Evolutionary conservation across 202 grass and related monocot genomes (phyloP), one percentile per base, ranked within the genome.

Genomic region (Cymbopogon flexuosus): DNA sequence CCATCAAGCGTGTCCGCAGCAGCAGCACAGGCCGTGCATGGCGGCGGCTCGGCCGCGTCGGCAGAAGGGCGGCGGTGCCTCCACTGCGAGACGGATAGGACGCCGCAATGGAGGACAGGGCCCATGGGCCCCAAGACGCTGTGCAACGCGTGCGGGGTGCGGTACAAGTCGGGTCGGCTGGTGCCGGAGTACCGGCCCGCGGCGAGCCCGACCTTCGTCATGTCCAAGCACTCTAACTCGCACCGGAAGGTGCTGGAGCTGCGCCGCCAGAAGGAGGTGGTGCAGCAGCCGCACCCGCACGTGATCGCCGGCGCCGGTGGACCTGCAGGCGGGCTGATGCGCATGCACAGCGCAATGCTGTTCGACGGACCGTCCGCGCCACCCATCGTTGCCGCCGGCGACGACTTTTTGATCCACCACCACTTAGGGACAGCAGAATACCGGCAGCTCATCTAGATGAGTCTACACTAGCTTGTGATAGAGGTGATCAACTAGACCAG

Each of bases 51-150:
- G 19, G 70, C 74, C 21, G 77, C 69, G 15, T 79, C 74, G 8
- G 73, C 75, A 8, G 87, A 87, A 30, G 92, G 89, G 47, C 65
- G 90, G 73, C 91, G 82, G 67, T 99, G 96, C 84, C 83, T 99
- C 10, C 96, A 99, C 89, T 99, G 96, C 79, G 88, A 92, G 65
- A 93, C 96, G 23, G 96, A 99, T 77, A 97, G 91, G 86, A 97
- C 95, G 13, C 95, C 95, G 30, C 95, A 97, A 72, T 97, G 92
- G 95, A 89, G 95, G 79, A 89, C 90, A 9, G 92, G 95, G 36
- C 95, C 95, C 9, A 84, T 94, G 88, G 95, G 95, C 6, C 92
- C 95, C 22, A 94, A 97, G 90, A 97, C 90, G 54, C 86, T 97
- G 62, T 97, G 91, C 91, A 97, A 97, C 77, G 94, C 94, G 23